phyloP scores from a whole-genome alignment of 257 asterid genomes.

The Fraxinus americana region DNA sequence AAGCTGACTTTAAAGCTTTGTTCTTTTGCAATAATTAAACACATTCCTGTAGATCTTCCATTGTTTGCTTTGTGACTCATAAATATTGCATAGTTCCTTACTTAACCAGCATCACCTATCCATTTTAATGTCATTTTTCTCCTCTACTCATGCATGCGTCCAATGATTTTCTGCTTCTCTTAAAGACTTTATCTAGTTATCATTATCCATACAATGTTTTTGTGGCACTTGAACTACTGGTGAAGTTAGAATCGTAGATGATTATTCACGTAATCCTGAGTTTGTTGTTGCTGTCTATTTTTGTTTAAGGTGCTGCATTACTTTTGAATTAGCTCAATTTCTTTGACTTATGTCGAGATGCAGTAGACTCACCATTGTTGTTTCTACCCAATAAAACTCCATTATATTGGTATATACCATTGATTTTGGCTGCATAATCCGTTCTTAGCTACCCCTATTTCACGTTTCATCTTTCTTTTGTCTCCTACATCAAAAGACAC shows the following conservation, averaged over 20 bases:
- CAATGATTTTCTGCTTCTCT: not conserved
- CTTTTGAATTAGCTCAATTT: conserved; percentile 4
- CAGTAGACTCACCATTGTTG: not conserved
- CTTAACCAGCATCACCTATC: not conserved
- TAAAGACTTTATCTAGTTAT: not conserved
- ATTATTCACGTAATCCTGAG: not conserved
- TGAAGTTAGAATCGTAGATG: not conserved
- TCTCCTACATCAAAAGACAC: conserved; percentile 6
- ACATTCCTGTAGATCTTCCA: not conserved
- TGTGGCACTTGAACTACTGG: not conserved
- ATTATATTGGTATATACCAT: conserved; percentile 3
- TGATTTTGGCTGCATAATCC: conserved; percentile 6
- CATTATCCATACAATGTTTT: not conserved
- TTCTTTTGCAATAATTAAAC: not conserved
- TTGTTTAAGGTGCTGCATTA: conserved; percentile 10
- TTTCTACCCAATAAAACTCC: not conserved
- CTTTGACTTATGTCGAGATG: not conserved
- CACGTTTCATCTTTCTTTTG: conserved; percentile 1
- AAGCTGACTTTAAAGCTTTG: not conserved
- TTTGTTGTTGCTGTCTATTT: not conserved
- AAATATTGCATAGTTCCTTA: not conserved
- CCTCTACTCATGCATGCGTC: not conserved
- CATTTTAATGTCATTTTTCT: not conserved
- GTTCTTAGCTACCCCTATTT: conserved; percentile 7
- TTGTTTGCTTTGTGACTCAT: not conserved